phyloP scores from a whole-genome alignment of 1,284 basidiomycete genomes.

The Psilocybe mexicana region DNA sequence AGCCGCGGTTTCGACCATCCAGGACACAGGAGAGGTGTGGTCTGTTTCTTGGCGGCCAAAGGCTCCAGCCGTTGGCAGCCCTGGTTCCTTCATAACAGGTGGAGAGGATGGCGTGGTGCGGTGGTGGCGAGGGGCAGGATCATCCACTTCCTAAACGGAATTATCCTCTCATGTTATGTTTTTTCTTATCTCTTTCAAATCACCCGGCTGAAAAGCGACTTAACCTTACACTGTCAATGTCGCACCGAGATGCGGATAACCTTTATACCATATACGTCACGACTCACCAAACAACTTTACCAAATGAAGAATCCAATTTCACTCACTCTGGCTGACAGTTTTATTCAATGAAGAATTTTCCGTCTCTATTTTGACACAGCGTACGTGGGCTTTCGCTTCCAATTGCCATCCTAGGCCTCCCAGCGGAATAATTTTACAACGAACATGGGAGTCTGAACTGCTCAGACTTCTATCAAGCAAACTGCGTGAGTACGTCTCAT shows the following conservation, averaged over 20 bases:
- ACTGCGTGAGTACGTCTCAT: neutral
- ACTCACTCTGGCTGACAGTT: neutral
- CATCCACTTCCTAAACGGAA: neutral
- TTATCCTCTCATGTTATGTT: neutral
- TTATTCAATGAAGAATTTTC: neutral
- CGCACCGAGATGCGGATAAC: neutral
- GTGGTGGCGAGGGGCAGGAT: conserved; percentile 76
- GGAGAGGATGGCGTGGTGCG: conserved; percentile 79
- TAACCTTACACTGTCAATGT: neutral
- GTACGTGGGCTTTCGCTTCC: neutral
- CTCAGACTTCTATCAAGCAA: no score
- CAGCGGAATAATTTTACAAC: no score
- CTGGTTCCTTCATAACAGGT: conserved; percentile 75
- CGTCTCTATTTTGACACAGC: neutral
- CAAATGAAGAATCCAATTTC: neutral
- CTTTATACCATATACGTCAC: neutral
- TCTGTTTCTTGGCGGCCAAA: conserved; percentile 80
- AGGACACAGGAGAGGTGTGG: conserved; percentile 85
- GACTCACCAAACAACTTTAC: neutral
- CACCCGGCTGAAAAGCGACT: neutral
- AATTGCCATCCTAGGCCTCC: no score
- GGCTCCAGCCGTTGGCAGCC: conserved; percentile 49
- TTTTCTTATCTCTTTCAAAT: neutral
- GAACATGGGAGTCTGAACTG: no score
- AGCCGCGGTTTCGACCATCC: conserved; percentile 73